Evolutionary conservation across 2,329 filamentous ascomycete species (phyloP), one percentile per base, ranked within the genome.

Genomic region (Xylaria sp.): DNA sequence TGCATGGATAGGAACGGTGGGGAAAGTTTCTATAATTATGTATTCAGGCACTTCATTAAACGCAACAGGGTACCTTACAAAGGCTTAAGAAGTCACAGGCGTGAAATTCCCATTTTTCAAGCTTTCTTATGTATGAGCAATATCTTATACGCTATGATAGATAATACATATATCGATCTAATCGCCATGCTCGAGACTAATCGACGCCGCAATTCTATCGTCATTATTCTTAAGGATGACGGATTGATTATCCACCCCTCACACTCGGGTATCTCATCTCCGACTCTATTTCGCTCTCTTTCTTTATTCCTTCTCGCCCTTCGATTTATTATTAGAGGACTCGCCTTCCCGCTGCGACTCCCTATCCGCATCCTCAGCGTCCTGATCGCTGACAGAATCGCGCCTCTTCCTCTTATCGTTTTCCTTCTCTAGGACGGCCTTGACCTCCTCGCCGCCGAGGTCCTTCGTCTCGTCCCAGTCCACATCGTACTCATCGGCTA

Each of bases 401-500:
- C 81, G 78, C 12, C 75, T 74, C 25, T 77, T 74, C 46, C 78
- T 79, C 39, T 79, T 79, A 65, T 81, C 81, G 71, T 83, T 80
- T 76, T 89, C 87, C 69, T 86, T 81, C 70, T 88, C 87, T 39
- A 90, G 78, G 18, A 85, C 85, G 74, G 88, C 82, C 78, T 85
- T 86, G 0, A 90, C 86, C 39, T 91, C 86, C 74, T 91, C 88
- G n/a, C 88, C 88, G 13, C 89, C 89, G 61, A 95, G 88, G 73
- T 97, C 92, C 71, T 83, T 84, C 70, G 85, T 86, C 82, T 96
- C 93, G 75, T 97, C 89, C 93, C 94, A 97, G 61, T 95, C 93
- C 8, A 94, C 93, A 74, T 97, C 94, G 78, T 97, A 97, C 81
- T 97, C 94, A 41, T 90, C 88, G 0, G 94, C 94, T 9, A 97